These are phyloP conservation scores for Leucocoprinus leucothites DNA, from an alignment of 768 basidiomycete genomes.

Conservation along the genomic window DNA sequence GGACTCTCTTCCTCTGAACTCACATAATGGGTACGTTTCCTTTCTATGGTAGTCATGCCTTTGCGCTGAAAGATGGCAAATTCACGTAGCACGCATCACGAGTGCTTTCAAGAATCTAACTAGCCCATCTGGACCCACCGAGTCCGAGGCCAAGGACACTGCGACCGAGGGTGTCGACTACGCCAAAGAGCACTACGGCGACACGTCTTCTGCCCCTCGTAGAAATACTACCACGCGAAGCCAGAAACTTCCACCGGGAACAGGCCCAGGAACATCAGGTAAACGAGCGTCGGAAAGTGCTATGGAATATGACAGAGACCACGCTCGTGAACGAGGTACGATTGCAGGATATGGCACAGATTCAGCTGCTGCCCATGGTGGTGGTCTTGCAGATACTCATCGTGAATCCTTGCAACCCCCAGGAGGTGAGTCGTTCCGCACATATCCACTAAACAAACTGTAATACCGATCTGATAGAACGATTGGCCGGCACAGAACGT, in stretches of 20 bases:
- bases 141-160: background rate
- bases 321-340: conserved; percentile 7
- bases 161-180: background rate
- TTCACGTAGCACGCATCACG: background rate
- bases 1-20: background rate
- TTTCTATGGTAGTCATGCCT: background rate
- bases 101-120: background rate
- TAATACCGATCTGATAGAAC: background rate
- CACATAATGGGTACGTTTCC: background rate
- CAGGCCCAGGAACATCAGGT: conserved; percentile 19
- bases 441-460: background rate
- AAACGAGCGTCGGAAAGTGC: conserved; percentile 9
- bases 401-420: background rate
- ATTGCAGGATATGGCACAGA: conserved; percentile 20
- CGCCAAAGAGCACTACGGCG: background rate
- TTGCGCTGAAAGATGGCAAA: background rate
- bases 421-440: background rate
- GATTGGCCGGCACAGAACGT: background rate
- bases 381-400: conserved; percentile 16
- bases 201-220: background rate
- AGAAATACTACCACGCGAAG: background rate
- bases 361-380: conserved; percentile 19
- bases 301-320: conserved; percentile 11
- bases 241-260: conserved; percentile 19
- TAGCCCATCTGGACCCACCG: background rate